Base-by-base conservation (phyloP, 345 rosid species). In the Syzygium grande region DNA sequence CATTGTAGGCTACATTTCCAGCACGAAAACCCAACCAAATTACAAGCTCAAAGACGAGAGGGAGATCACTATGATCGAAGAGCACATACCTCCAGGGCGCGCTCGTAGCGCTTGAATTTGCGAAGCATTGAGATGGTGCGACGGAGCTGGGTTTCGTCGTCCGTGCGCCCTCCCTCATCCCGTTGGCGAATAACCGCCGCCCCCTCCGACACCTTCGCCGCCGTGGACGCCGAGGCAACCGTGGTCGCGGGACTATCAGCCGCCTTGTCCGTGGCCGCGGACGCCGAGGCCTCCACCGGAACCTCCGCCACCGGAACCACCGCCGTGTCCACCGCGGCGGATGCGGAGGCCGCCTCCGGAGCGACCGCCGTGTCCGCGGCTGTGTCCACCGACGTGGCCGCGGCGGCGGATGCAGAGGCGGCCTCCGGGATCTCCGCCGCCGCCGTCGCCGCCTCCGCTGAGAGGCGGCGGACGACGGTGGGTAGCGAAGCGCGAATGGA, bases 81-180 rank as follows among this genome's bases (percentile, higher is more conserved):
- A 73, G 83, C 49, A 38, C 83, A 1, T 1, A 94, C 98, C 98
- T 96, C 98, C 65, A 96, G 96, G 7, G 98, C 99, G 92, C 96
- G 99, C 88, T 96, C 94, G 91, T 93, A 94, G 41, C 99, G 99
- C 88, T 93, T 94, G 63, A 94, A 87, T 93, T 94, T 98, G 87
- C 99, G 95, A 54, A 98, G 98, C 95, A 95, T 97, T 54, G 96
- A 92, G 25, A 96, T 96, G 55, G 96, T 91, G 11, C 99, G 94
- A 89, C 96, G 94, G 84, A 96, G 98, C 91, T 96, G 94, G 93
- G 97, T 91, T 89, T 98, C 97, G 56, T 92, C 93, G 30, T 92
- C 96, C 51, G 87, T 54, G 84, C 90, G 93, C n/a, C 98, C 98
- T 91, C 95, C 97, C 87, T 95, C 96, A 83, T 91, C 92, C 98